A percentile compares a stretch with the other conserved stretches of the same genome.
Evolutionary conservation across 1,284 basidiomycete genomes (phyloP).

Genomic region (Apiotrichum laibachii): DNA sequence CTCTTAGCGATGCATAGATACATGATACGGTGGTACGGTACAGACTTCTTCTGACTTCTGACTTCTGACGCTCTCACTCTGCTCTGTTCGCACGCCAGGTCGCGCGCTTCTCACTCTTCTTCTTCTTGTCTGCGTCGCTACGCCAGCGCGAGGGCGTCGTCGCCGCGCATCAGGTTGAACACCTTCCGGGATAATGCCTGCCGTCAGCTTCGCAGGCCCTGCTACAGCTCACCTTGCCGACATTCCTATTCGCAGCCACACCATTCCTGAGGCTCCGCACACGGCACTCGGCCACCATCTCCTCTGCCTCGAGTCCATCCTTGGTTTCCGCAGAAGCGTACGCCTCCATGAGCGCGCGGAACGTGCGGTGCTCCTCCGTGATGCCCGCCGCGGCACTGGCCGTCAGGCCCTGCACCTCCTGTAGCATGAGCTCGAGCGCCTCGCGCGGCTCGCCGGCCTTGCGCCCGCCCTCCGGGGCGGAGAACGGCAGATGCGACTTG

Average conservation of each 20-base stretch:
- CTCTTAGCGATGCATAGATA: constrained; percentile 5
- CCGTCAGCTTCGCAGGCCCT: constrained; percentile 4
- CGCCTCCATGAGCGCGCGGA: constrained; percentile 42
- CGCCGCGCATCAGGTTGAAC: constrained; percentile 35
- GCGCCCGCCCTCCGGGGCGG: constrained; percentile 31
- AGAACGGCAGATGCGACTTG: constrained; percentile 49
- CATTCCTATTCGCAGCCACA: constrained; percentile 29
- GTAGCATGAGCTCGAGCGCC: constrained; percentile 47
- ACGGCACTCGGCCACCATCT: constrained; percentile 39
- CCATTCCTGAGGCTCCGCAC: constrained; percentile 37
- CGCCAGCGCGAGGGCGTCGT: constrained; percentile 38
- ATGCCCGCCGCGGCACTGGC: constrained; percentile 41
- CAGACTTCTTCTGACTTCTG: background rate
- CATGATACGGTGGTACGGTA: background rate
- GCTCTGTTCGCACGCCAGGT: background rate
- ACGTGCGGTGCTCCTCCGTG: constrained; percentile 31
- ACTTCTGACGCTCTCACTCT: too few species aligned
- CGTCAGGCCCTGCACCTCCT: constrained; percentile 49
- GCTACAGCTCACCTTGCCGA: constrained; percentile 34
- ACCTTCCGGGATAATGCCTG: constrained; percentile 40
- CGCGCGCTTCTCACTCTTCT: too few species aligned
- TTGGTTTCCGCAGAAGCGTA: constrained; percentile 39
- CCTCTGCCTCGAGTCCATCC: constrained; percentile 24
- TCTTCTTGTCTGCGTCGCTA: background rate
- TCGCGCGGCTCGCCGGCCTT: constrained; percentile 27